Conservation (phyloP, 2,329 filamentous ascomycete genomes). For the Tothia fuscella region DNA sequence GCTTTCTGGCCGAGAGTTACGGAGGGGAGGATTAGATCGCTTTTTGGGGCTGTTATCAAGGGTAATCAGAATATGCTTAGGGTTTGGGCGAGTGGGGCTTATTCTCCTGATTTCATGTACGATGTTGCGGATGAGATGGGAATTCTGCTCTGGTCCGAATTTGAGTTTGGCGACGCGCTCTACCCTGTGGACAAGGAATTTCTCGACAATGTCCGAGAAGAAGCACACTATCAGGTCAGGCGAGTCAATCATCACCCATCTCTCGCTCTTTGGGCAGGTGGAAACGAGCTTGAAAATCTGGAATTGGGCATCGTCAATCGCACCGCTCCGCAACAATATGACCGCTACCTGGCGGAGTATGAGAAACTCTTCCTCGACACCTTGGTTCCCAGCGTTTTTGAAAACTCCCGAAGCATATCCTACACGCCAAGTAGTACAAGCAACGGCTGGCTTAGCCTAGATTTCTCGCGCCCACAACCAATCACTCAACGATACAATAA, state of each 20-base stretch:
- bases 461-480: slow-evolving; percentile 40
- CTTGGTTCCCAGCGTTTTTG: slow-evolving; percentile 44
- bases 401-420: slow-evolving; percentile 46
- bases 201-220: slow-evolving; percentile 42
- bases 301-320: slow-evolving; percentile 32
- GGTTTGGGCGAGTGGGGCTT: slow-evolving; percentile 49
- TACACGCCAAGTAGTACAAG: slow-evolving; percentile 50
- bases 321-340: slow-evolving; percentile 30
- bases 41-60: slow-evolving; percentile 43
- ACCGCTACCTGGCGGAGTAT: slow-evolving; percentile 37
- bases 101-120: slow-evolving; percentile 50
- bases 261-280: slow-evolving; percentile 28
- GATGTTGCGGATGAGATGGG: slow-evolving; percentile 49
- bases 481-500: slow-evolving; percentile 48
- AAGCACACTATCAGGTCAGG: slow-evolving; percentile 49
- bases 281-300: slow-evolving; percentile 49
- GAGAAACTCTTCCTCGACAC: slow-evolving; percentile 46
- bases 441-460: slow-evolving; percentile 44
- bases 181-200: slow-evolving; percentile 45
- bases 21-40: slow-evolving; percentile 34
- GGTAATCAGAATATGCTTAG: slow-evolving; percentile 55
- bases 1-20: slow-evolving; percentile 52
- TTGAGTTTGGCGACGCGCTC: slow-evolving; percentile 48
- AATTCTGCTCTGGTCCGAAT: slow-evolving; percentile 51
- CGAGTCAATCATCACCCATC: slow-evolving; percentile 46